A percentile compares a stretch with the other conserved stretches of the same genome.
Evolutionary conservation across 805 yeast genomes (phyloP).

Genomic region (Teunomyces pallodes): DNA sequence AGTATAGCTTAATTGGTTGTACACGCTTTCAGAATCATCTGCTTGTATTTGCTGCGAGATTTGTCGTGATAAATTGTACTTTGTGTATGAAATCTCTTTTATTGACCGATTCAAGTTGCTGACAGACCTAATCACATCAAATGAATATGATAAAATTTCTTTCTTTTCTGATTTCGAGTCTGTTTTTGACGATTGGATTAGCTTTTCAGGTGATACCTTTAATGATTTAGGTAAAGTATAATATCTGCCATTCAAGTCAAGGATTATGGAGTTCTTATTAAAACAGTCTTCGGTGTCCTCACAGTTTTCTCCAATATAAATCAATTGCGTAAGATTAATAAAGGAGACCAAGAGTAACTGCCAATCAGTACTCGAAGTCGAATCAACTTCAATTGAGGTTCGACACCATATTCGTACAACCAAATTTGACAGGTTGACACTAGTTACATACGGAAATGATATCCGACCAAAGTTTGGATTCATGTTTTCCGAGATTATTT

Average conservation of each 20-base stretch:
- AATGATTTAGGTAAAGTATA: constrained; percentile 17
- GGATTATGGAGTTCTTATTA: constrained; percentile 18
- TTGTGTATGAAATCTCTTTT: constrained; percentile 27
- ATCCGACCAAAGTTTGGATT: constrained; percentile 29
- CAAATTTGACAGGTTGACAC: constrained; percentile 7
- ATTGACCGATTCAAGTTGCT: constrained; percentile 22
- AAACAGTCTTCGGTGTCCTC: constrained; percentile 14
- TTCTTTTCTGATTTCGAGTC: neutral
- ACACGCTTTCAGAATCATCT: constrained; percentile 4
- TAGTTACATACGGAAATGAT: constrained; percentile 20
- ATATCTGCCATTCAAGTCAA: constrained; percentile 18
- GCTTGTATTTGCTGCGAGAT: constrained; percentile 15
- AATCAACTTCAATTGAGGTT: neutral
- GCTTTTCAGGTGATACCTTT: constrained; percentile 1
- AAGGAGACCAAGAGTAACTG: constrained; percentile 13
- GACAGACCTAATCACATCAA: constrained; percentile 29
- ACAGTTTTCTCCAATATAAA: constrained; percentile 8
- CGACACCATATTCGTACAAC: constrained; percentile 20
- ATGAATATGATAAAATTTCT: constrained; percentile 21
- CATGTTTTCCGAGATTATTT: constrained; percentile 18
- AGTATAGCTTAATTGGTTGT: constrained; percentile 4
- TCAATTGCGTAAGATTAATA: constrained; percentile 17
- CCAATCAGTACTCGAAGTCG: constrained; percentile 16
- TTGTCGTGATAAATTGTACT: constrained; percentile 18
- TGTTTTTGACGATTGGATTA: neutral